Conservation (phyloP, 805 yeast species). For the Metschnikowia matae region DNA sequence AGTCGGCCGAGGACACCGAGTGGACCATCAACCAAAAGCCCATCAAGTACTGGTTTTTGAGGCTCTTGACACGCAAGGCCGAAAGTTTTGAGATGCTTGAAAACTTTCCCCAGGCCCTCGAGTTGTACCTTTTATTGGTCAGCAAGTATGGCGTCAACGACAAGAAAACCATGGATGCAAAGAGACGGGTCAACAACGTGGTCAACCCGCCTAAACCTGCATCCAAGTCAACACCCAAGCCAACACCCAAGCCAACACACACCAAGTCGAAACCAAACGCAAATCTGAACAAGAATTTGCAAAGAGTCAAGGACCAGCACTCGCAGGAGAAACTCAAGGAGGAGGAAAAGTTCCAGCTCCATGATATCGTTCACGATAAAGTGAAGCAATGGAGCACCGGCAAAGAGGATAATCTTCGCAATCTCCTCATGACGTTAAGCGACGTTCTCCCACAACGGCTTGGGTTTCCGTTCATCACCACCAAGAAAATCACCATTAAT, state of each 20-base stretch:
- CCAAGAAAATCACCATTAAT: slow-evolving; percentile 48
- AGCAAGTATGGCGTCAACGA: slow-evolving; percentile 60
- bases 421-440: slow-evolving; percentile 66
- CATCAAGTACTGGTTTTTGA: slow-evolving; percentile 68
- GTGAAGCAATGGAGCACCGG: slow-evolving; percentile 65
- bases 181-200: slow-evolving; percentile 67
- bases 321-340: slow-evolving; percentile 12
- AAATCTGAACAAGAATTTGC: slow-evolving; percentile 5
- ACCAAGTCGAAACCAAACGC: background rate
- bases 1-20: slow-evolving; percentile 23
- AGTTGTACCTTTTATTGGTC: slow-evolving; percentile 57
- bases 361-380: slow-evolving; percentile 56
- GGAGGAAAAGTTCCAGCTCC: slow-evolving; percentile 45
- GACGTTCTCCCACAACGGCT: slow-evolving; percentile 48
- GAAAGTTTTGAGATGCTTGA: slow-evolving; percentile 84
- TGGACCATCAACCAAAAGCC: slow-evolving; percentile 45
- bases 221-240: background rate
- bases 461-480: slow-evolving; percentile 28
- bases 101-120: slow-evolving; percentile 58
- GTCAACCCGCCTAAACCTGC: slow-evolving; percentile 48
- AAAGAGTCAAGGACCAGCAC: slow-evolving; percentile 39
- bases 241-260: slow-evolving; percentile 20
- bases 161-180: slow-evolving; percentile 70
- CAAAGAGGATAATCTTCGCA: slow-evolving; percentile 77
- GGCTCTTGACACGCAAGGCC: slow-evolving; percentile 66